A percentile compares a stretch with the other conserved stretches of the same genome.
Evolutionary conservation across 768 basidiomycete genomes (phyloP).

Genomic region (Tylopilus sp.): DNA sequence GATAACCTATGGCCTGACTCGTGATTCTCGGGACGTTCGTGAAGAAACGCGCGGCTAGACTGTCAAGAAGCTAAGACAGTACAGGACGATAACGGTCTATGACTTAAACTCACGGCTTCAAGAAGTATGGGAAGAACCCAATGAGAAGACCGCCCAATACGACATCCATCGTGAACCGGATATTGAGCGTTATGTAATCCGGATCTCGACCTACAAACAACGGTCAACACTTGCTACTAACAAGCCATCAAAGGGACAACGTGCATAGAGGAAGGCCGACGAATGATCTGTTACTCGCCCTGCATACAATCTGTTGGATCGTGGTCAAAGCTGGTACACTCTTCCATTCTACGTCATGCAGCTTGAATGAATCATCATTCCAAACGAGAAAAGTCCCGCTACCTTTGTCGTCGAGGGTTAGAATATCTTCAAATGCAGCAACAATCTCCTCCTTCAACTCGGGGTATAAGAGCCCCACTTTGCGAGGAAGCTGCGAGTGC

Average conservation of each 20-base stretch:
- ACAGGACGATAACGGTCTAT: too few relatives aligned
- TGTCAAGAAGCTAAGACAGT: too few relatives aligned
- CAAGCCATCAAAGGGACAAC: constrained; percentile 7
- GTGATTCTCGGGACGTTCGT: constrained; percentile 2
- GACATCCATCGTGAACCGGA: background rate
- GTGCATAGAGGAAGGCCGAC: constrained; percentile 46
- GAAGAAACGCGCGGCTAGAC: constrained; percentile 1
- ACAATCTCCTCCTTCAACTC: constrained; percentile 45
- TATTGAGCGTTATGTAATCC: background rate
- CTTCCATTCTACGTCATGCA: constrained; percentile 30
- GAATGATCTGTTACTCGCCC: constrained; percentile 33
- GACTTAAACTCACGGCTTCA: too few relatives aligned
- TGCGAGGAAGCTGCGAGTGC: background rate
- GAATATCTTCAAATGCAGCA: constrained; percentile 36
- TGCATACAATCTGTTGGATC: too few relatives aligned
- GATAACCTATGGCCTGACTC: constrained; percentile 3
- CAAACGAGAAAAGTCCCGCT: background rate
- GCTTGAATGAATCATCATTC: background rate
- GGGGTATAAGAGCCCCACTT: constrained; percentile 9
- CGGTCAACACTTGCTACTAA: too few relatives aligned
- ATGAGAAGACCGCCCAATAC: background rate
- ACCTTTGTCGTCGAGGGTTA: constrained; percentile 24
- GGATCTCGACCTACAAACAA: background rate
- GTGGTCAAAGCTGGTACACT: constrained; percentile 15
- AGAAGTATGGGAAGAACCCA: too few relatives aligned